Evolutionary conservation across 2,329 filamentous ascomycete genomes (phyloP).

Genomic region (Paracorniculantispora psalliotae): DNA sequence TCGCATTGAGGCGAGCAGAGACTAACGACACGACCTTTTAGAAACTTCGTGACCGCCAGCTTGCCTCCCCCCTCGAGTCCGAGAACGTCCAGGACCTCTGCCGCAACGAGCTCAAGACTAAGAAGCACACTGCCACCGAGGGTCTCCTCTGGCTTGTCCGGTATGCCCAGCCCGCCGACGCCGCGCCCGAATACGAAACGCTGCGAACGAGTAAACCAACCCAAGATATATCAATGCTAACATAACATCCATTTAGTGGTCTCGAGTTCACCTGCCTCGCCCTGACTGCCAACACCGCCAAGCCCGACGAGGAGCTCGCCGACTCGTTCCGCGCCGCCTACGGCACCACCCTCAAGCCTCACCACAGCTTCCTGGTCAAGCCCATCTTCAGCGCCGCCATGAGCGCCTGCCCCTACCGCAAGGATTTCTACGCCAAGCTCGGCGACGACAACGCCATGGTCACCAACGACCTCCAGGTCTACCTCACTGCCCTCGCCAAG

Average conservation of each 20-base stretch:
- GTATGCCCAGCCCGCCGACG: constrained; percentile 38
- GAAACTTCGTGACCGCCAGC: constrained; percentile 86
- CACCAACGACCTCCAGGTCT: constrained; percentile 57
- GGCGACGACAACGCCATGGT: constrained; percentile 63
- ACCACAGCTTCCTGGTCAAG: constrained; percentile 87
- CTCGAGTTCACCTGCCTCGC: constrained; percentile 91
- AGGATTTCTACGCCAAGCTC: constrained; percentile 88
- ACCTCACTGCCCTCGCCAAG: constrained; percentile 73
- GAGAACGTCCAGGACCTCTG: constrained; percentile 80
- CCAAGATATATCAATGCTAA: neutral
- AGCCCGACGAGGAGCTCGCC: constrained; percentile 68
- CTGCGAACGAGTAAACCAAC: constrained; percentile 9
- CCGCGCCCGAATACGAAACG: constrained; percentile 19
- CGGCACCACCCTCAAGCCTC: constrained; percentile 78
- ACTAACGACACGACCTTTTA: constrained; percentile 29
- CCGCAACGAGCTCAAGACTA: constrained; percentile 79
- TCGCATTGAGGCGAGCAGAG: neutral
- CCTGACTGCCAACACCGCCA: constrained; percentile 69
- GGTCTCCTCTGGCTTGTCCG: constrained; percentile 87
- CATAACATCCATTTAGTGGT: constrained; percentile 50
- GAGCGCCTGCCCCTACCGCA: constrained; percentile 86
- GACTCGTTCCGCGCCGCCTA: constrained; percentile 86
- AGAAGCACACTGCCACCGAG: constrained; percentile 84
- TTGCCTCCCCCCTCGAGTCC: constrained; percentile 73
- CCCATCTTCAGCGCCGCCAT: constrained; percentile 91